A percentile compares a stretch with the other conserved stretches of the same genome.
phyloP scores from a whole-genome alignment of 2,329 filamentous ascomycete genomes.

The Penicillium sp. region DNA sequence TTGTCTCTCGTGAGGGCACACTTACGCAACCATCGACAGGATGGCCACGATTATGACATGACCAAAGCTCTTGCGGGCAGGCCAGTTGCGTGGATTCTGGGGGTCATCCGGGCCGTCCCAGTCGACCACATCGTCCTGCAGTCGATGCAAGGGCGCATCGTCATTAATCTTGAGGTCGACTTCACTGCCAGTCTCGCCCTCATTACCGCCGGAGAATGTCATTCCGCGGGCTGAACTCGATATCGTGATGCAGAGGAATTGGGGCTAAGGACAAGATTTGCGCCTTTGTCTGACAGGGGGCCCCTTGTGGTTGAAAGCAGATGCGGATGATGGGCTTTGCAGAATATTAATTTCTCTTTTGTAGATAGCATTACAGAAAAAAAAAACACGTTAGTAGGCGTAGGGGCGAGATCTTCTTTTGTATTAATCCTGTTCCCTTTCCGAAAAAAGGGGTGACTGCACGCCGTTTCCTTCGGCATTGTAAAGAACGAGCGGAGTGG shows the following conservation, averaged over 20 bases:
- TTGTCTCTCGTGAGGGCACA: constrained; percentile 6
- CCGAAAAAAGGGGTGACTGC: neutral
- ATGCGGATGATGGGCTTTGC: neutral
- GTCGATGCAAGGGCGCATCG: neutral
- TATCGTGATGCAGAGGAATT: neutral
- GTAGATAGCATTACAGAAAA: neutral
- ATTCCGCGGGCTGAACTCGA: neutral
- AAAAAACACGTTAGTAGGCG: neutral
- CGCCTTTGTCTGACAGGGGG: neutral
- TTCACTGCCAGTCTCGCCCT: neutral
- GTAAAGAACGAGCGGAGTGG: neutral
- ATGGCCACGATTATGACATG: constrained; percentile 46
- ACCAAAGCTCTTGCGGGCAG: constrained; percentile 40
- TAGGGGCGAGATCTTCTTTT: neutral
- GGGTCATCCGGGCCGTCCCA: constrained; percentile 59
- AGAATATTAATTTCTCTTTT: neutral
- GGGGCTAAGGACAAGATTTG: neutral
- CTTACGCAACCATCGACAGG: constrained; percentile 43
- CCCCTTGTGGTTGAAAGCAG: too few relatives aligned
- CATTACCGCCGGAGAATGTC: neutral
- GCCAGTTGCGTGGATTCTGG: constrained; percentile 60
- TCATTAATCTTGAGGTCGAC: neutral
- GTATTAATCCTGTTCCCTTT: neutral
- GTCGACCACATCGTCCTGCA: constrained; percentile 47
- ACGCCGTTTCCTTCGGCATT: neutral